phyloP scores from a whole-genome alignment of 192 early-diverging fungal genomes.

The Umbelopsis ramanniana region DNA sequence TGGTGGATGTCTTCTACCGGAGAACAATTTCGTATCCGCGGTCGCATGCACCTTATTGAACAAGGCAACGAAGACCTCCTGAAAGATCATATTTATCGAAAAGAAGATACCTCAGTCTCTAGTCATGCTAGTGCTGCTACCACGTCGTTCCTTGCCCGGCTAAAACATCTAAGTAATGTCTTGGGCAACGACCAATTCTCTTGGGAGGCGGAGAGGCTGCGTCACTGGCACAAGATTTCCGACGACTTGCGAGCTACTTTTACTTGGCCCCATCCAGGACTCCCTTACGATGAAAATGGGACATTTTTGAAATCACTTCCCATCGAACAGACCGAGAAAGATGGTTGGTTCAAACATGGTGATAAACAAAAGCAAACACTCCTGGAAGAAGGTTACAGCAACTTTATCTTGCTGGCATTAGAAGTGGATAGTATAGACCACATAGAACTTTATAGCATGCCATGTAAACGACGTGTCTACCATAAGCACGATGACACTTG shows the following conservation, averaged over 20 bases:
- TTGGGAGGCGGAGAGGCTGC: conserved; percentile 42
- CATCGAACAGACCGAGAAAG: conserved; percentile 22
- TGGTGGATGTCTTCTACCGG: conserved; percentile 43
- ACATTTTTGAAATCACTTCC: not conserved
- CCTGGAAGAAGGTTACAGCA: conserved; percentile 34
- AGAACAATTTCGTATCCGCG: conserved; percentile 46
- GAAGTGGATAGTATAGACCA: conserved; percentile 42
- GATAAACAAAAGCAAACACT: conserved; percentile 23
- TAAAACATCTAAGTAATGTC: not conserved
- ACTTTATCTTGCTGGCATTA: conserved; percentile 42
- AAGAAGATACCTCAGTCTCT: not conserved
- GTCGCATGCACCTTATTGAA: conserved; percentile 28
- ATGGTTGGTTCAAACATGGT: conserved; percentile 20
- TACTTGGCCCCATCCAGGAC: conserved; percentile 19
- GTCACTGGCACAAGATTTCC: conserved; percentile 30
- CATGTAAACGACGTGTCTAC: not conserved
- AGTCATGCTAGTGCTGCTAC: conserved; percentile 1
- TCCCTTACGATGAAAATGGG: not conserved
- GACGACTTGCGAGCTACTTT: conserved; percentile 37
- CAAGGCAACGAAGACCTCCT: not conserved
- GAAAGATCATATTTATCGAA: conserved; percentile 5
- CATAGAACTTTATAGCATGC: conserved; percentile 8
- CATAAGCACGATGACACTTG: conserved; percentile 8
- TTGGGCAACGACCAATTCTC: not conserved
- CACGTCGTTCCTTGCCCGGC: not conserved